A percentile compares a stretch with the other conserved stretches of the same genome.
These are phyloP conservation scores for Zanthoxylum bungeanum DNA, from an alignment of 345 rosid genomes.

Conservation along the genomic window DNA sequence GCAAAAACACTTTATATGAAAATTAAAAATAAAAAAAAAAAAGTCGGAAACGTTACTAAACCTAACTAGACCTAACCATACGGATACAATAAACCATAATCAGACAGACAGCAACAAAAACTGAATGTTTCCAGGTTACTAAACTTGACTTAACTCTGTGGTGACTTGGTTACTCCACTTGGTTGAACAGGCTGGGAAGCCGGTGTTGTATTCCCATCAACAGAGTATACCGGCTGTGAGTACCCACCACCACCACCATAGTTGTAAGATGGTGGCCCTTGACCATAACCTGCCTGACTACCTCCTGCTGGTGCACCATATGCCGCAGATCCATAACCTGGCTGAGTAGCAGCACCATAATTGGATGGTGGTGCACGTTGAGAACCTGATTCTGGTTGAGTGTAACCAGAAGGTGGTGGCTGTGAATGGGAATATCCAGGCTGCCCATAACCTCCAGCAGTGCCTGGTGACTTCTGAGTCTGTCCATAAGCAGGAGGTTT, in stretches of 20 bases:
- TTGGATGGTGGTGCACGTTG: slow-evolving; percentile 45
- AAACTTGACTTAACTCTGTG: slow-evolving; percentile 40
- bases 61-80: slow-evolving; percentile 11
- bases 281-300: slow-evolving; percentile 61
- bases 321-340: slow-evolving; percentile 45
- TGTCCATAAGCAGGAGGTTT: slow-evolving; percentile 77
- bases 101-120: slow-evolving; percentile 2
- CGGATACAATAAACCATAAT: not conserved
- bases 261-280: slow-evolving; percentile 54
- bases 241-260: slow-evolving; percentile 54
- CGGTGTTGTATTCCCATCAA: slow-evolving; percentile 49
- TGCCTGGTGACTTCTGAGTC: slow-evolving; percentile 75
- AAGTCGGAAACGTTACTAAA: slow-evolving; percentile 7
- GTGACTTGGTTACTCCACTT: slow-evolving; percentile 70
- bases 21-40: not conserved
- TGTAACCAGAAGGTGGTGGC: slow-evolving; percentile 51
- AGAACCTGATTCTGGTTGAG: slow-evolving; percentile 44
- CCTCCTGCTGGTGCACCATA: slow-evolving; percentile 43
- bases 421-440: slow-evolving; percentile 62
- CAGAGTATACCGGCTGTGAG: slow-evolving; percentile 43
- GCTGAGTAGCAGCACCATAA: too few relatives aligned
- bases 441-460: slow-evolving; percentile 73
- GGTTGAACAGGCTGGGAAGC: slow-evolving; percentile 53
- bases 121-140: not conserved
- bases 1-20: too few relatives aligned